Evolutionary conservation across 331 rosid genomes (phyloP).

Genomic region (Saraca asoca): DNA sequence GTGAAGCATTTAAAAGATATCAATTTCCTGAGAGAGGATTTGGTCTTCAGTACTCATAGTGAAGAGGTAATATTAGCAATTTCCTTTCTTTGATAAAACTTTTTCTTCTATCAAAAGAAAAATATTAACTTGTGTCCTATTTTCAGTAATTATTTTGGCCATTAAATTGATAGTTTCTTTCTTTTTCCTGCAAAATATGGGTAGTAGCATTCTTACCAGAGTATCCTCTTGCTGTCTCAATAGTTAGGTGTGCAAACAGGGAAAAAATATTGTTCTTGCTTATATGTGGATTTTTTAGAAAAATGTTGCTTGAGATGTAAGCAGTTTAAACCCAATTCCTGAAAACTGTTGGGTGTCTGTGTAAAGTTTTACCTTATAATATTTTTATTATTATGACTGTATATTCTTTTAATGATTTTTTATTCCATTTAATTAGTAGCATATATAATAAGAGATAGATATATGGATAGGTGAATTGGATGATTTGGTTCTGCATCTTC

Average conservation of each 20-base stretch:
- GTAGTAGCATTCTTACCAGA: too few relatives aligned
- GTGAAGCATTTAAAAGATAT: slow-evolving; percentile 74
- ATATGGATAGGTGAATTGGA: background rate
- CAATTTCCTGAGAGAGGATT: slow-evolving; percentile 84
- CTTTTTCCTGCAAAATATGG: slow-evolving; percentile 19
- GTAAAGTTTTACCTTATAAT: background rate
- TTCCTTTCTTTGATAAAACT: background rate
- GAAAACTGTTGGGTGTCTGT: background rate
- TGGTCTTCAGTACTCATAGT: slow-evolving; percentile 80
- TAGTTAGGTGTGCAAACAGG: background rate
- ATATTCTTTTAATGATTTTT: too few relatives aligned
- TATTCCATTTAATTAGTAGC: too few relatives aligned
- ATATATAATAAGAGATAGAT: background rate
- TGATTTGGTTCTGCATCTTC: slow-evolving; percentile 3
- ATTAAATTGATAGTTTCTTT: background rate
- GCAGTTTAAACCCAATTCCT: background rate
- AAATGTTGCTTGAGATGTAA: slow-evolving; percentile 5
- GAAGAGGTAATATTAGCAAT: slow-evolving; percentile 64
- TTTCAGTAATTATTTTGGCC: slow-evolving; percentile 20
- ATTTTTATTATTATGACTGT: background rate
- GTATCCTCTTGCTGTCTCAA: background rate
- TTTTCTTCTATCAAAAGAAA: too few relatives aligned
- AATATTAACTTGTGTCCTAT: background rate
- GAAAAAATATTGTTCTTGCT: background rate
- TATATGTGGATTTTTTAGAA: background rate